A percentile compares a stretch with the other conserved stretches of the same genome.
Conservation (phyloP, 495 filamentous ascomycete species). For the Astrothelium subdiscretum region DNA sequence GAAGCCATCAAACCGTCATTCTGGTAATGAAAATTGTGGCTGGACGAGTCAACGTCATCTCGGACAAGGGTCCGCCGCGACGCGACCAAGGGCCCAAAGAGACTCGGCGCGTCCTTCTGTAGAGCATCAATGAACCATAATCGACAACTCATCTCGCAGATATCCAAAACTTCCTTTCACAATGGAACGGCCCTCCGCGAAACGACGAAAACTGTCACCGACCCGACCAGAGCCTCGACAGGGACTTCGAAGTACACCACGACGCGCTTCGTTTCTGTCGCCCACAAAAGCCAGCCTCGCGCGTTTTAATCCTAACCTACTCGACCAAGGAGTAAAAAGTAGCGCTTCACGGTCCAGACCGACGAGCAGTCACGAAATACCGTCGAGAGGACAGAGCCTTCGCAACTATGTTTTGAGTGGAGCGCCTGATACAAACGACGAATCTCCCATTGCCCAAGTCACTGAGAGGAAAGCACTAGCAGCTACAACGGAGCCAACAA, state of each 20-base stretch:
- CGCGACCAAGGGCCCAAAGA: not conserved
- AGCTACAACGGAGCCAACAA: not conserved
- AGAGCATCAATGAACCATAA: not conserved
- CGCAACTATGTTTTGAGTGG: constrained; percentile 9
- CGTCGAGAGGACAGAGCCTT: constrained; percentile 10
- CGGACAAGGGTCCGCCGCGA: not conserved
- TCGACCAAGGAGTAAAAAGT: constrained; percentile 5
- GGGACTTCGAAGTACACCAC: constrained; percentile 9
- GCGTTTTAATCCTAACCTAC: constrained; percentile 20
- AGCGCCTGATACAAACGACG: not conserved
- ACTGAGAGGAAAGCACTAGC: not conserved
- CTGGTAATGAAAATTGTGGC: not conserved
- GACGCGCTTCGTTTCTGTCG: constrained; percentile 19
- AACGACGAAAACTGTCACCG: constrained; percentile 13
- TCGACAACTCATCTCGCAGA: not conserved
- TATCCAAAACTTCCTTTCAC: not conserved
- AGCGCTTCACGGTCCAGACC: constrained; percentile 5
- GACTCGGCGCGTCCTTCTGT: not conserved
- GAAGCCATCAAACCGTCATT: not conserved
- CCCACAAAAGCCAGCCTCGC: constrained; percentile 23
- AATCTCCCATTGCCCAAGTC: constrained; percentile 5
- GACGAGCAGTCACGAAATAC: constrained; percentile 1
- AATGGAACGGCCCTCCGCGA: constrained; percentile 14
- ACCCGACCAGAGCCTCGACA: not conserved
- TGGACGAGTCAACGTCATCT: not conserved